Base-by-base conservation (phyloP, 306 rosid species). In the Vigna unguiculata region DNA sequence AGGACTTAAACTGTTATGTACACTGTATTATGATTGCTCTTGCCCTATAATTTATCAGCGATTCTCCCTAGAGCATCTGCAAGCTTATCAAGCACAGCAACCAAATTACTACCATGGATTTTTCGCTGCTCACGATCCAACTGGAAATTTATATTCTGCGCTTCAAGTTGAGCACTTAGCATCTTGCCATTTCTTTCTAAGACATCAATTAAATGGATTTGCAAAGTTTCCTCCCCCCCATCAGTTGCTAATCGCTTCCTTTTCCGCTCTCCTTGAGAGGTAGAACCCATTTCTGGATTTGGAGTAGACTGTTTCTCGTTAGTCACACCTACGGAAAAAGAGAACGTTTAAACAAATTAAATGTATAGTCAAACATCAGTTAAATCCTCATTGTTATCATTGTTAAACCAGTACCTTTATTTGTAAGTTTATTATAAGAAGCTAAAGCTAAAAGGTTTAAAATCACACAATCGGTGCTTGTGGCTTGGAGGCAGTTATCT, bases 51-150 rank as follows among this genome's bases (percentile, higher is more conserved):
- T 85, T 87, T 91, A 72, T 91, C 97, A n/a, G 97, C 93, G 69
- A 91, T 91, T 79, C 91, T 82, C 22, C 86, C 87, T 34, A 89
- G 77, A 34, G 97, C 94, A 68, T 91, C 94, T 36, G 97, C 97
- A 45, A 91, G 87, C 84, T 87, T 91, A 80, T 89, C 85, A 48
- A 91, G 92, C 41, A 91, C 94, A 20, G 88, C 78, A 58, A 91
- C 86, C 69, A 91, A 58, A 73, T 82, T 85, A 70, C 80, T 87
- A 3, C 86, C 70, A 34, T 91, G 88, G 74, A 77, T 81, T 69
- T 84, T 91, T 82, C 91, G 86, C 87, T 87, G 97, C 83, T 89
- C 92, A 7, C 91, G 84, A 59, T 89, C 93, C 63, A 86, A 80
- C 69, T 83, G 87, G 22, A 81, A 89, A 83, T 89, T 89, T 9